Conservation (phyloP, 768 basidiomycete species). For the Mycena crocata region DNA sequence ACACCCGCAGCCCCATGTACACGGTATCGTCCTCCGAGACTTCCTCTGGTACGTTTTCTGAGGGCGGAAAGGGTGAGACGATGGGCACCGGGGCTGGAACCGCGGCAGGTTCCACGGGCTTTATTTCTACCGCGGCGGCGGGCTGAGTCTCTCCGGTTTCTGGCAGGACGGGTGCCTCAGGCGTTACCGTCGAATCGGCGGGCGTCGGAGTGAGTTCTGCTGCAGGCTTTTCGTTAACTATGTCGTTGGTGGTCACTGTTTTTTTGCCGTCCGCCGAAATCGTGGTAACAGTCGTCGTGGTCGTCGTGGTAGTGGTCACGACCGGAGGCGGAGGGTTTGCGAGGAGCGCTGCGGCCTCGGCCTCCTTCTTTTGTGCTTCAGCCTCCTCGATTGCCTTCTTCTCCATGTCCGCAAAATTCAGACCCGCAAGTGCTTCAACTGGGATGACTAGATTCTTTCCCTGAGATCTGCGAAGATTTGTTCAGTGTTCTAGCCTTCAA, state of each 20-base stretch:
- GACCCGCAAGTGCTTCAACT: slow-evolving; percentile 29
- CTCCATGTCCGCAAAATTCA: slow-evolving; percentile 32
- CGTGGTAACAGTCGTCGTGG: slow-evolving; percentile 9
- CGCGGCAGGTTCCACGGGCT: not conserved
- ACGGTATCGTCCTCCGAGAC: slow-evolving; percentile 17
- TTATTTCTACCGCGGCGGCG: not conserved
- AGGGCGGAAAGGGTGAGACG: not conserved
- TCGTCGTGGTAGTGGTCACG: slow-evolving; percentile 1
- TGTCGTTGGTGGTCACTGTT: slow-evolving; percentile 8
- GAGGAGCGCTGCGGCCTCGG: slow-evolving; percentile 4
- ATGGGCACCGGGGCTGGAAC: not conserved
- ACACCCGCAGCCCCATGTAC: slow-evolving; percentile 17
- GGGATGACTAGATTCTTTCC: slow-evolving; percentile 26
- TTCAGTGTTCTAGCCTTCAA: not conserved
- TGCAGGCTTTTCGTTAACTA: not conserved
- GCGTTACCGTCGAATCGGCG: no score
- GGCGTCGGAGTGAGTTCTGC: not conserved
- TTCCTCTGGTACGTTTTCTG: not conserved
- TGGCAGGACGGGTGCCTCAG: not conserved
- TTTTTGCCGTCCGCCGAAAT: slow-evolving; percentile 12
- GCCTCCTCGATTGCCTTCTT: slow-evolving; percentile 30
- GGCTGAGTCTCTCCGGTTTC: not conserved
- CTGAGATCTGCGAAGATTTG: slow-evolving; percentile 5
- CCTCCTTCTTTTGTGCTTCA: slow-evolving; percentile 26
- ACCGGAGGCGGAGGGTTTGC: slow-evolving; percentile 4